These are phyloP conservation scores for Penicillium maclennaniae DNA, from an alignment of 495 filamentous ascomycete genomes.

Conservation along the genomic window DNA sequence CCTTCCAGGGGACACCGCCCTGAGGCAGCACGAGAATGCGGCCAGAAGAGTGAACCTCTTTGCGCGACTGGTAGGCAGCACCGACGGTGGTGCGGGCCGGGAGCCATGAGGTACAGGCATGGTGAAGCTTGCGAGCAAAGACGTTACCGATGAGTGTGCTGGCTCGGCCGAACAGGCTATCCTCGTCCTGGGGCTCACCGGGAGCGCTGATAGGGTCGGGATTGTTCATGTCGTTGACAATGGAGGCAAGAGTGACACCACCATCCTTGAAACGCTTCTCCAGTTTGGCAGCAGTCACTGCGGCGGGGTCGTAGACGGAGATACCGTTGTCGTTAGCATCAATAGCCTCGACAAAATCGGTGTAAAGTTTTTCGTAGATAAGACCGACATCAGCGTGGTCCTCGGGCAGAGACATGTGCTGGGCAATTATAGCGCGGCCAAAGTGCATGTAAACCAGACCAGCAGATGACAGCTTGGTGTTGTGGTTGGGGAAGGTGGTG, in stretches of 20 bases:
- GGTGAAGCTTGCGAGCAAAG: slow-evolving; percentile 69
- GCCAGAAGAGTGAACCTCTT: slow-evolving; percentile 64
- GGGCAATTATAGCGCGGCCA: slow-evolving; percentile 73
- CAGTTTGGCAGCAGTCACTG: slow-evolving; percentile 58
- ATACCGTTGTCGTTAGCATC: slow-evolving; percentile 98
- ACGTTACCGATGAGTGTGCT: slow-evolving; percentile 79
- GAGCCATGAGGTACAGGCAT: slow-evolving; percentile 62
- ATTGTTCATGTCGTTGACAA: slow-evolving; percentile 81
- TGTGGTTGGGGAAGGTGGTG: slow-evolving; percentile 69
- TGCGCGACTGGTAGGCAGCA: slow-evolving; percentile 61
- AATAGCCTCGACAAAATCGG: slow-evolving; percentile 88
- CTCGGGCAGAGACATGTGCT: slow-evolving; percentile 56
- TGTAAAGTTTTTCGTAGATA: slow-evolving; percentile 86
- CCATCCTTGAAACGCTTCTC: slow-evolving; percentile 76
- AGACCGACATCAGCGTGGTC: slow-evolving; percentile 64
- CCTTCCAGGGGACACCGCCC: slow-evolving; percentile 84
- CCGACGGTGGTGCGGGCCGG: slow-evolving; percentile 78
- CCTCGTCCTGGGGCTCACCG: slow-evolving; percentile 70
- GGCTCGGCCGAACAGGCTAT: slow-evolving; percentile 71
- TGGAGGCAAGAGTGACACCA: slow-evolving; percentile 75
- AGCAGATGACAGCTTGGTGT: slow-evolving; percentile 87
- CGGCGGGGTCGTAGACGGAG: slow-evolving; percentile 65
- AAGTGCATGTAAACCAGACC: slow-evolving; percentile 96
- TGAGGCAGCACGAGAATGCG: slow-evolving; percentile 75
- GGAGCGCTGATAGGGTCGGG: slow-evolving; percentile 34